Evolutionary conservation across 108 stramenopile species (phyloP), one percentile per base, ranked within the genome.

Genomic region (Phaeodactylum tricornutum): DNA sequence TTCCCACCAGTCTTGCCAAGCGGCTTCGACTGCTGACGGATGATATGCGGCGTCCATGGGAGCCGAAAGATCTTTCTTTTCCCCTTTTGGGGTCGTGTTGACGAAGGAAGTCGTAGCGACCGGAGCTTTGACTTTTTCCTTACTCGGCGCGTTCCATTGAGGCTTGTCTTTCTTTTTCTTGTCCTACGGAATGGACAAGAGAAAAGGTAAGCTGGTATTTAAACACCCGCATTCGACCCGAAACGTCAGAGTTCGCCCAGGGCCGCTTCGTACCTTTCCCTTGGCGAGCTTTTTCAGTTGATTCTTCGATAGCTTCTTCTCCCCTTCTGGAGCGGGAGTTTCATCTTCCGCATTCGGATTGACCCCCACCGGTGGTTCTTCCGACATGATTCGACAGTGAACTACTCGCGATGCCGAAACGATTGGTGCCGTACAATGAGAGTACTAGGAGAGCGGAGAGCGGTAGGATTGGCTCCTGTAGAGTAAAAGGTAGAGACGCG

Each of bases 1-100:
- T 69, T 97, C 95, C 98, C 98, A 98, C 96, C 96, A 98, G 57
- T 94, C 93, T 59, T 96, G 93, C 98, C 98, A 99, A 7, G 94
- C 88, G 20, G 92, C 89, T 74, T 99, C 98, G 21, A 99, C 98
- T 11, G 86, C 91, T 14, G 44, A 25, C 3, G 98, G 98, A 49
- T 96, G 83, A 60, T 99, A 99, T 19, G 85, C 84, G 32, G 76
- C 92, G 23, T 74, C 82, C 91, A 96, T 96, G 50, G 79, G 81
- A 24, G 60, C 38, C 15, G 36, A 42, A 42, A 91, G 40, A 44
- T 91, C 84, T 53, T 91, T 91, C 66, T 91, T 91, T 22, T 75
- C 66, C 15, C 88, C 88, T 53, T 86, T 86, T 52, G 90, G 90
- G 1, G 90, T 92, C 11, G 61, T 72, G 55, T 92, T 87, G 56